Percentiles rank a stretch among this genome's conserved stretches.
These are phyloP conservation scores for Phaeoacremonium minimum DNA, from an alignment of 2,329 filamentous ascomycete species.

Conservation along the genomic window DNA sequence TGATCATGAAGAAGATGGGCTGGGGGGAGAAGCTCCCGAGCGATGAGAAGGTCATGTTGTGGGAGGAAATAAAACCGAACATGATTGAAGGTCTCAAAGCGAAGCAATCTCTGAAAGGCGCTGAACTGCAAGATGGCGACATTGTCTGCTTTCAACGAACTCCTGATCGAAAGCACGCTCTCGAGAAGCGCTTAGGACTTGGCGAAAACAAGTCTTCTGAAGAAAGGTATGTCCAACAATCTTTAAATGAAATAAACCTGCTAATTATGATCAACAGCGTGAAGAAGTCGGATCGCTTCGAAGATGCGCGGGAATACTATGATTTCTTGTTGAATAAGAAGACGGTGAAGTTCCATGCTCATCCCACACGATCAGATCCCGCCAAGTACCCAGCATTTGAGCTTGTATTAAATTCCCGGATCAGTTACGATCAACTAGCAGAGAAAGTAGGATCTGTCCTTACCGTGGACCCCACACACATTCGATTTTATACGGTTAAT, in stretches of 20 bases:
- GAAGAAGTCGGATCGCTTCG: constrained; percentile 47
- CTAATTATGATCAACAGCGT: constrained; percentile 13
- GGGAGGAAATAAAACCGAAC: constrained; percentile 95
- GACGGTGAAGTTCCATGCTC: constrained; percentile 72
- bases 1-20: constrained; percentile 77
- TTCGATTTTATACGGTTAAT: constrained; percentile 89
- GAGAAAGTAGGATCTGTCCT: constrained; percentile 78
- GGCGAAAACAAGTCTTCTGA: constrained; percentile 31
- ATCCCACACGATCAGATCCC: constrained; percentile 50
- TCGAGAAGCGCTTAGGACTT: constrained; percentile 31
- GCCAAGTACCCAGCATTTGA: constrained; percentile 64
- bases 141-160: constrained; percentile 89
- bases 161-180: constrained; percentile 40
- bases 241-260: not conserved
- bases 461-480: constrained; percentile 73
- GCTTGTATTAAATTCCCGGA: constrained; percentile 78
- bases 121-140: constrained; percentile 95
- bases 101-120: constrained; percentile 82
- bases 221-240: constrained; percentile 18
- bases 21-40: constrained; percentile 73
- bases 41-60: constrained; percentile 64
- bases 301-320: constrained; percentile 82
- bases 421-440: constrained; percentile 82
- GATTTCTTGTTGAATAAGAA: constrained; percentile 87
- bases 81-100: constrained; percentile 96